phyloP scores from a whole-genome alignment of 768 basidiomycete species.

The Suillus lakei region DNA sequence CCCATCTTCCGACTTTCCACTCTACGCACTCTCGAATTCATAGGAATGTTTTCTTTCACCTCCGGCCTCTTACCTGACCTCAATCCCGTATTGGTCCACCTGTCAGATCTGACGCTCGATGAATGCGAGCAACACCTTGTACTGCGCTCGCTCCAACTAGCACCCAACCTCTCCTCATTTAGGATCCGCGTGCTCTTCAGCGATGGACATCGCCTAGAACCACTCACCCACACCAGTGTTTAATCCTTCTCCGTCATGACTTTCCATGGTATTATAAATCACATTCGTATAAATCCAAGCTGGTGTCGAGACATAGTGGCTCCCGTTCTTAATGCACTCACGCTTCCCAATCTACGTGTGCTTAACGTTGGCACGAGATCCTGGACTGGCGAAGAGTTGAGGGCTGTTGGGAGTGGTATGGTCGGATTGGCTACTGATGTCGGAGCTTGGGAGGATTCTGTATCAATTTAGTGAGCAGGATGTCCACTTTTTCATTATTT shows the following conservation, averaged over 20 bases:
- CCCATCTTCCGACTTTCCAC: background rate
- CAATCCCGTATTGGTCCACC: background rate
- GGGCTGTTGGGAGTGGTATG: background rate
- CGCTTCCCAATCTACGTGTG: background rate
- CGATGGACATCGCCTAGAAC: background rate
- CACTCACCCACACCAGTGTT: slow-evolving; percentile 32
- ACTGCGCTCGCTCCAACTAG: background rate
- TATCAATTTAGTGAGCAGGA: too few relatives aligned
- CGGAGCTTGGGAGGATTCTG: too few relatives aligned
- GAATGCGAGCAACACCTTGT: background rate
- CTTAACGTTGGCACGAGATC: background rate
- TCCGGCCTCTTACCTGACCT: background rate
- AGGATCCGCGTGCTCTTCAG: background rate
- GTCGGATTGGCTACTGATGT: background rate
- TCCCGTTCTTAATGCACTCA: background rate
- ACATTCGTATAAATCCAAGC: background rate
- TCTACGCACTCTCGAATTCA: background rate
- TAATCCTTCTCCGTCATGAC: slow-evolving; percentile 16
- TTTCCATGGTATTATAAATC: too few relatives aligned
- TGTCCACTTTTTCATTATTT: too few relatives aligned
- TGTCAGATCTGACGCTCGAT: background rate
- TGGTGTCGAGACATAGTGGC: too few relatives aligned
- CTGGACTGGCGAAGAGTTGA: background rate
- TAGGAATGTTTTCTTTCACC: background rate
- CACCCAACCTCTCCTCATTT: background rate